Evolutionary conservation across 2,329 filamentous ascomycete species (phyloP).

Genomic region (Cordyceps sp.): DNA sequence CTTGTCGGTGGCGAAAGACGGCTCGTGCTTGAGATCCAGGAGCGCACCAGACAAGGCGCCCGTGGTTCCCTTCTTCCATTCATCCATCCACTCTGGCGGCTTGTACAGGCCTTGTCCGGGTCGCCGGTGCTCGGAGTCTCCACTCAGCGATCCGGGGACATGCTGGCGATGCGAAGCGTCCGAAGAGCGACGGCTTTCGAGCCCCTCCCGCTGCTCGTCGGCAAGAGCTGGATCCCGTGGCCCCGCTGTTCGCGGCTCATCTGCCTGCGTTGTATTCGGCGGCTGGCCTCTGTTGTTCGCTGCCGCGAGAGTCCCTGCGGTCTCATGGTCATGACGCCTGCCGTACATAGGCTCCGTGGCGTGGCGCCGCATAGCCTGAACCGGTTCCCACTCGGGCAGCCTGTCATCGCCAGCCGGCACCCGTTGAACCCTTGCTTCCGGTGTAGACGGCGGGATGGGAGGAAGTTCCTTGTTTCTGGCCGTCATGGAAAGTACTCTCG

Average conservation of each 20-base stretch:
- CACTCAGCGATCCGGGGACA: constrained; percentile 23
- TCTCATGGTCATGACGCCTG: constrained; percentile 10
- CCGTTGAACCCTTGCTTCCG: neutral
- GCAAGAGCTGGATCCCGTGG: constrained; percentile 6
- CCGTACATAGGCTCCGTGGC: constrained; percentile 13
- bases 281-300: constrained; percentile 7
- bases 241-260: constrained; percentile 2
- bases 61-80: constrained; percentile 54
- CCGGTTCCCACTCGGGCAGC: neutral
- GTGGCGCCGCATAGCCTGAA: constrained; percentile 10
- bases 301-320: constrained; percentile 12
- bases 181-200: constrained; percentile 13
- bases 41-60: constrained; percentile 41
- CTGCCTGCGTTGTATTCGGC: constrained; percentile 1
- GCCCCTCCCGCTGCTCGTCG: constrained; percentile 10
- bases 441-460: constrained; percentile 7
- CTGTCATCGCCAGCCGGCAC: neutral
- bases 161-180: constrained; percentile 17
- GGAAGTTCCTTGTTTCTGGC: constrained; percentile 16
- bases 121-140: constrained; percentile 21
- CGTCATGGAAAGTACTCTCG: constrained; percentile 5
- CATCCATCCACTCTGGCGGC: constrained; percentile 44
- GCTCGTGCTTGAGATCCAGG: constrained; percentile 38
- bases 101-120: constrained; percentile 41
- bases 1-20: constrained; percentile 22